Evolutionary conservation across 345 rosid species (phyloP).

Genomic region (Hibiscus tridactylites): DNA sequence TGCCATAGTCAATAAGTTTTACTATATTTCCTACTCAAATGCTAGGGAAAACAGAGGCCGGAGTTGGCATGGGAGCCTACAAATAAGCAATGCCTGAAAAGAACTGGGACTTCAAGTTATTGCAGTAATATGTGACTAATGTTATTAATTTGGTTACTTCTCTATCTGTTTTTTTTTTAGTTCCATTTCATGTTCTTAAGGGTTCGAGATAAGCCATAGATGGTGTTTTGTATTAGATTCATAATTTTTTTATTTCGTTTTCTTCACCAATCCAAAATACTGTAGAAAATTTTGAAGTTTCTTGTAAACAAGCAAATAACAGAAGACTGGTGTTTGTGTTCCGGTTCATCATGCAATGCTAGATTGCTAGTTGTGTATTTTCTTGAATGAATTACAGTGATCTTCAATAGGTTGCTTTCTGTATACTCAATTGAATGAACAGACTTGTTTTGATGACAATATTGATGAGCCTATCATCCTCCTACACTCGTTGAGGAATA

Average conservation of each 20-base stretch:
- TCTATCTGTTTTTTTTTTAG: background rate
- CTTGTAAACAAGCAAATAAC: background rate
- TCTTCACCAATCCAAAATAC: background rate
- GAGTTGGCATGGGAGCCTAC: conserved; percentile 53
- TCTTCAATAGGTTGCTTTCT: background rate
- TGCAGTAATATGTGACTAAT: background rate
- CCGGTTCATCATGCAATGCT: background rate
- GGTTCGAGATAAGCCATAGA: conserved; percentile 11
- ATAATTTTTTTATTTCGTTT: background rate
- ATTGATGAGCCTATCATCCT: conserved; percentile 49
- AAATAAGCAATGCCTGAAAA: conserved; percentile 23
- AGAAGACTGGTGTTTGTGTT: conserved; percentile 10
- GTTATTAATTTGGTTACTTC: background rate
- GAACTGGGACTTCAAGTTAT: background rate
- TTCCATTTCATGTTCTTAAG: conserved; percentile 13
- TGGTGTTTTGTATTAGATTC: conserved; percentile 4
- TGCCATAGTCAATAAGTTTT: conserved; percentile 68
- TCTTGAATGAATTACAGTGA: too few species aligned
- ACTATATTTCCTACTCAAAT: conserved; percentile 59
- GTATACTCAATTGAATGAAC: conserved; percentile 19
- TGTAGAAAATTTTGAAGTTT: conserved; percentile 9
- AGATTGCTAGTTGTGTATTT: background rate
- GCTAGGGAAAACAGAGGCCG: conserved; percentile 44
- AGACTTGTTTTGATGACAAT: conserved; percentile 31
- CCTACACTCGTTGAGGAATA: conserved; percentile 27